Conservation (phyloP, 208 protist genomes). For the Trypanosoma cruzi region DNA sequence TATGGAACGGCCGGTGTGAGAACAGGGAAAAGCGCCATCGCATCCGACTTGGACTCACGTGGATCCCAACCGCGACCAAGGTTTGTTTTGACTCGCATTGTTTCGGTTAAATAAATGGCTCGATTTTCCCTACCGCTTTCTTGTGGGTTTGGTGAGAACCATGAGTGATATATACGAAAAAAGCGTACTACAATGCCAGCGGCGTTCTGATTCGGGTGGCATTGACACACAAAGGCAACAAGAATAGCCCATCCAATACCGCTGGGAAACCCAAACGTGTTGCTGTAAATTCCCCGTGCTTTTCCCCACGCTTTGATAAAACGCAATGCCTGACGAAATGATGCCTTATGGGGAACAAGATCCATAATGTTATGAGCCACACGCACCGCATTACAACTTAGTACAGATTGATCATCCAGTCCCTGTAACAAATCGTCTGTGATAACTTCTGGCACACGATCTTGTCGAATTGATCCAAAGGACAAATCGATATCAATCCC, state of each 20-base stretch:
- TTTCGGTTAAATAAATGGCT: slow-evolving; percentile 90
- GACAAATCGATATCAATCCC: slow-evolving; percentile 97
- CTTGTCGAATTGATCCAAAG: slow-evolving; percentile 92
- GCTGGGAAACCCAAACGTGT: slow-evolving; percentile 97
- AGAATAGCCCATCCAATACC: slow-evolving; percentile 98
- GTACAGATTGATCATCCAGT: slow-evolving; percentile 94
- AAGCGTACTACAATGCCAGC: slow-evolving; percentile 94
- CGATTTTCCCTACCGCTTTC: slow-evolving; percentile 80
- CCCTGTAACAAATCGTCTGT: slow-evolving; percentile 93
- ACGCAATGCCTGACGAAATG: slow-evolving; percentile 95
- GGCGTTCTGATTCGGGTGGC: slow-evolving; percentile 96
- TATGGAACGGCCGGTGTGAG: slow-evolving; percentile 98
- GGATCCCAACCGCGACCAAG: slow-evolving; percentile 86
- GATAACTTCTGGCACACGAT: slow-evolving; percentile 93
- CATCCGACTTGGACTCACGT: slow-evolving; percentile 86
- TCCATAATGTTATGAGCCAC: slow-evolving; percentile 97
- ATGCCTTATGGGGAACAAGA: slow-evolving; percentile 95
- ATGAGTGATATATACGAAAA: slow-evolving; percentile 92
- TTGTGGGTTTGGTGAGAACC: slow-evolving; percentile 92
- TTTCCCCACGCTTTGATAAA: slow-evolving; percentile 98
- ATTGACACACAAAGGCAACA: slow-evolving; percentile 96
- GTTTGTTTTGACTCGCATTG: slow-evolving; percentile 66
- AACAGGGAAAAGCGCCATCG: slow-evolving; percentile 96
- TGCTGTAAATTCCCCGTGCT: slow-evolving; percentile 95
- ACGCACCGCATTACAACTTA: slow-evolving; percentile 96